These are phyloP conservation scores for Syzygium aqueum DNA, from an alignment of 345 rosid genomes.

Conservation along the genomic window DNA sequence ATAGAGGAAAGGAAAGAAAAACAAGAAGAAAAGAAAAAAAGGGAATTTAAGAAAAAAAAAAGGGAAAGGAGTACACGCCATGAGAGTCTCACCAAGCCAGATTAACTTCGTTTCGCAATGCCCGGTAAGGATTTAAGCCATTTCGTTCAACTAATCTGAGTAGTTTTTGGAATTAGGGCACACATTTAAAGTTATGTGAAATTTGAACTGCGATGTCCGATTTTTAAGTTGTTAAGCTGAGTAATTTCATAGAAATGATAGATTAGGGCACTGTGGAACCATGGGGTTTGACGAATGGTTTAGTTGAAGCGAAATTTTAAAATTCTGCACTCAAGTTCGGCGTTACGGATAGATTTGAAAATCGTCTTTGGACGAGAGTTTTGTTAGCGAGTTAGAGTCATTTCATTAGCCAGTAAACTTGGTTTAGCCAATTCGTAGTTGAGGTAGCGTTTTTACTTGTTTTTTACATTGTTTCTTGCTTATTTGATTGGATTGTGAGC, in stretches of 20 bases:
- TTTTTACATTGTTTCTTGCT: background rate
- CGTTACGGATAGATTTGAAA: too few relatives aligned
- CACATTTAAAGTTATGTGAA: too few relatives aligned
- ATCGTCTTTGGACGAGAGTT: too few relatives aligned
- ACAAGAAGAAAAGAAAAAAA: too few relatives aligned
- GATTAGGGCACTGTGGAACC: fast-evolving
- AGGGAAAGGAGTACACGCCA: background rate
- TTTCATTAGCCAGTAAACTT: background rate
- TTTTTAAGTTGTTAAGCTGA: background rate
- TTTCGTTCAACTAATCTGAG: background rate
- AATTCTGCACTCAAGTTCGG: fast-evolving
- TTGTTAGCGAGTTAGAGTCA: background rate
- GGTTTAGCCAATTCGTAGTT: background rate
- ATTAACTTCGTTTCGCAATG: background rate
- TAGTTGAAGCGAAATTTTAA: background rate
- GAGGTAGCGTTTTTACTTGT: too few relatives aligned
- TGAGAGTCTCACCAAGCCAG: background rate
- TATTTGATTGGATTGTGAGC: background rate
- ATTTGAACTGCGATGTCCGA: fast-evolving
- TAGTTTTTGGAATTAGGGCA: too few relatives aligned
- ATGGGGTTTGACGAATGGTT: background rate
- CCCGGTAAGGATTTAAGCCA: too few relatives aligned
- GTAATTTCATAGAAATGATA: background rate
- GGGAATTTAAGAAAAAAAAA: background rate
- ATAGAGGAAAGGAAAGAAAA: too few relatives aligned